Evolutionary conservation across 768 basidiomycete species (phyloP).

Genomic region (Panellus pusillus): DNA sequence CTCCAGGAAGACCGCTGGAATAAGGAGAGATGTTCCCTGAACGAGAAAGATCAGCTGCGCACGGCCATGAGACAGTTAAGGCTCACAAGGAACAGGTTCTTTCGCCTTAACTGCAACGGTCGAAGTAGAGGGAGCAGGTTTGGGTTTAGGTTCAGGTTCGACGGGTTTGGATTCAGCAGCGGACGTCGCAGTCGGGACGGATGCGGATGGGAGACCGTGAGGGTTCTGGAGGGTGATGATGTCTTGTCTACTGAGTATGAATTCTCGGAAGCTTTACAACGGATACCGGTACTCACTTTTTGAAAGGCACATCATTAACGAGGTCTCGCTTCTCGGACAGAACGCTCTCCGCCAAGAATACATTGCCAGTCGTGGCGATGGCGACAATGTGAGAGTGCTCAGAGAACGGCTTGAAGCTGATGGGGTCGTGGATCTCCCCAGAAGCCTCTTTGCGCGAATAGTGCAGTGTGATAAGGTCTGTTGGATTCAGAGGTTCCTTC

Average conservation of each 20-base stretch:
- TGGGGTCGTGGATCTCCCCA: constrained; percentile 91
- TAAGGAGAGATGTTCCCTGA: constrained; percentile 91
- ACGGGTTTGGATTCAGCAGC: constrained; percentile 34
- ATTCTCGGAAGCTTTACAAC: background rate
- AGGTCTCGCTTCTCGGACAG: constrained; percentile 79
- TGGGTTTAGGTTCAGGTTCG: constrained; percentile 30
- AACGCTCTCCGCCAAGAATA: constrained; percentile 85
- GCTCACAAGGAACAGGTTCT: constrained; percentile 66
- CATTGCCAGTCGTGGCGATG: constrained; percentile 87
- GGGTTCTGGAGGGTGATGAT: constrained; percentile 94
- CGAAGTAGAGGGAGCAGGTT: constrained; percentile 30
- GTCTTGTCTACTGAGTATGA: constrained; percentile 58
- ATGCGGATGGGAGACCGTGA: constrained; percentile 68
- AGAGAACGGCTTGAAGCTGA: constrained; percentile 96
- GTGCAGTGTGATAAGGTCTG: constrained; percentile 76
- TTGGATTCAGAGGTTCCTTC: constrained; percentile 65
- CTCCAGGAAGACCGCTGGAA: constrained; percentile 86
- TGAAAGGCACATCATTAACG: constrained; percentile 81
- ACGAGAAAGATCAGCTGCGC: background rate
- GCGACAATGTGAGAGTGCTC: constrained; percentile 95
- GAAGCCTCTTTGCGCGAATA: constrained; percentile 81
- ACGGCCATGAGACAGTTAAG: background rate
- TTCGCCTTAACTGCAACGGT: constrained; percentile 48
- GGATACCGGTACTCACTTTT: constrained; percentile 52
- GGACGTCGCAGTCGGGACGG: constrained; percentile 34